phyloP scores from a whole-genome alignment of 1,284 basidiomycete species.

The Heterobasidion occidentale region DNA sequence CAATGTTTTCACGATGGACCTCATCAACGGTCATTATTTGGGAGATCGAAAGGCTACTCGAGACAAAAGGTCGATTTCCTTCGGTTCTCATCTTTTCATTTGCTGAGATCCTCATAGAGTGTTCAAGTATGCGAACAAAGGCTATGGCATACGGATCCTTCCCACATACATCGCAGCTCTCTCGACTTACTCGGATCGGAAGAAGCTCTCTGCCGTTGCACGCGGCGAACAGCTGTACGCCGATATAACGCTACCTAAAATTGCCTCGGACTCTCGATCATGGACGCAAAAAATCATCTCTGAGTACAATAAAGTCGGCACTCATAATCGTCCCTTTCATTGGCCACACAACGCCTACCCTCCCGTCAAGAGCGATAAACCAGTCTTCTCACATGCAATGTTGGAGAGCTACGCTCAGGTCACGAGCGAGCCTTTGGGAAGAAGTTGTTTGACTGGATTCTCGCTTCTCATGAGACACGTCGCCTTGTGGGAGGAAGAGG shows the following conservation, averaged over 20 bases:
- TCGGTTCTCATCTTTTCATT: background rate
- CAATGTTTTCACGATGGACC: background rate
- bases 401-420: background rate
- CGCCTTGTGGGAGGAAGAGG: background rate
- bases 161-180: background rate
- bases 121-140: background rate
- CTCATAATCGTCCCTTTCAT: background rate
- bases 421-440: background rate
- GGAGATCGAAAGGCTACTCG: background rate
- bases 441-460: background rate
- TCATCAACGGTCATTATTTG: background rate
- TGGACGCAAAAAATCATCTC: background rate
- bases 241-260: background rate
- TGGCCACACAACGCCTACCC: background rate
- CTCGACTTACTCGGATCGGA: background rate
- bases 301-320: background rate
- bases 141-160: background rate
- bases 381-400: background rate
- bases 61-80: background rate
- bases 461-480: background rate
- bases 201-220: background rate
- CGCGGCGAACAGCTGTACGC: background rate
- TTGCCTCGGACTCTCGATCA: background rate
- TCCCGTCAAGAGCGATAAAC: background rate
- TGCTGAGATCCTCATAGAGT: background rate